Evolutionary conservation across 306 rosid genomes (phyloP).

Genomic region (apple (Malus domestica)): DNA sequence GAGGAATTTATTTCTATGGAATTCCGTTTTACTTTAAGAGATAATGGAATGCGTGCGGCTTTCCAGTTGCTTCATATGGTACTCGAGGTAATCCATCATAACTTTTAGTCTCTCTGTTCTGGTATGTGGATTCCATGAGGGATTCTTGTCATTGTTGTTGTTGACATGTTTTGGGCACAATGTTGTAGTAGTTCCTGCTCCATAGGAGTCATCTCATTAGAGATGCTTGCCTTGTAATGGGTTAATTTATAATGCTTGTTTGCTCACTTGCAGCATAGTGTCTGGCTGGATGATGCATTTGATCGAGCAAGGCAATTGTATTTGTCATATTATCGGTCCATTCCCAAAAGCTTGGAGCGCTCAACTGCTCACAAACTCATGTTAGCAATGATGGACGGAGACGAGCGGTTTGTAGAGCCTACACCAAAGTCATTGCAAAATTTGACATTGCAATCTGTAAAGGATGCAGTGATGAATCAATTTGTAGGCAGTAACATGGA

Average conservation of each 20-base stretch:
- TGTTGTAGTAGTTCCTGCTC: not conserved
- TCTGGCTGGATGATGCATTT: constrained; percentile 96
- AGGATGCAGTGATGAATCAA: constrained; percentile 88
- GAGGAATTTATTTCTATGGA: constrained; percentile 98
- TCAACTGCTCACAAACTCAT: constrained; percentile 99
- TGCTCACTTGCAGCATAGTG: constrained; percentile 77
- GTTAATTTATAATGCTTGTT: not conserved
- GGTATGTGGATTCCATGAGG: not conserved
- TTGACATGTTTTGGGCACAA: not conserved
- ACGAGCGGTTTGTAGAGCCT: constrained; percentile 95
- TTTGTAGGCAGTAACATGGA: constrained; percentile 94
- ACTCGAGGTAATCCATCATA: constrained; percentile 56
- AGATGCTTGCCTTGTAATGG: not conserved
- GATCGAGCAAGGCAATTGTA: constrained; percentile 94
- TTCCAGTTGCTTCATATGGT: constrained; percentile 99
- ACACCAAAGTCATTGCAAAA: constrained; percentile 77
- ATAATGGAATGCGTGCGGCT: constrained; percentile 96
- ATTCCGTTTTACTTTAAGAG: constrained; percentile 94
- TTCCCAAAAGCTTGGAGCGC: constrained; percentile 98
- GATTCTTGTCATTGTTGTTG: not conserved
- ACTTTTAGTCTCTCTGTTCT: not conserved
- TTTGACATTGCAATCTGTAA: constrained; percentile 79
- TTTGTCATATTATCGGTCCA: constrained; percentile 88
- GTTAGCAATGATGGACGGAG: constrained; percentile 94
- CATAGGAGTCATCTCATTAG: not conserved